Percentiles rank a stretch among this genome's conserved stretches.
Evolutionary conservation across 2,329 filamentous ascomycete species (phyloP).

Genomic region (Pseudocercospora crystallina): DNA sequence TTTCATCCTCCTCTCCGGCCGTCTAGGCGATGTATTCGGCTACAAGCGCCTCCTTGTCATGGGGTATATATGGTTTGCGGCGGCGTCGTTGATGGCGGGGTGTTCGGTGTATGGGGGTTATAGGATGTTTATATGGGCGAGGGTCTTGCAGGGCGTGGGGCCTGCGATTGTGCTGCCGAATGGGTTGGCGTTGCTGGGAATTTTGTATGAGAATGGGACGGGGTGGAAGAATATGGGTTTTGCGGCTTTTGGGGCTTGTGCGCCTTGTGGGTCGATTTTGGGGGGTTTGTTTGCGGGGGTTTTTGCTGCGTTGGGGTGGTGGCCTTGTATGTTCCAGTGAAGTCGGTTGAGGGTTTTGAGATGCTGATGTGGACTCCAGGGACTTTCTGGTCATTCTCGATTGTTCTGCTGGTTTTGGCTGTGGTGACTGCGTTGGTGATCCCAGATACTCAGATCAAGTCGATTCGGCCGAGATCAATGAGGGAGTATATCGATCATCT

Average conservation of each 20-base stretch:
- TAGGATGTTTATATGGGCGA: constrained; percentile 39
- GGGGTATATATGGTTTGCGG: constrained; percentile 51
- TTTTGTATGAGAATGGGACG: constrained; percentile 56
- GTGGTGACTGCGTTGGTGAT: constrained; percentile 41
- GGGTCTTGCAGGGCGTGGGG: constrained; percentile 53
- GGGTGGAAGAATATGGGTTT: constrained; percentile 65
- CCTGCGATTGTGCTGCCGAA: constrained; percentile 65
- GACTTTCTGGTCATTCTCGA: constrained; percentile 47
- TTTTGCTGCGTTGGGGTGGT: constrained; percentile 47
- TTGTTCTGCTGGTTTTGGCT: constrained; percentile 41
- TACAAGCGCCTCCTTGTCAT: constrained; percentile 51
- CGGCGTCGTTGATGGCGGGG: constrained; percentile 50
- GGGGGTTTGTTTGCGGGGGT: constrained; percentile 44
- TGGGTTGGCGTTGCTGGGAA: constrained; percentile 61
- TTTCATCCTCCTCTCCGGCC: constrained; percentile 46
- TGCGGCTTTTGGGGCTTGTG: constrained; percentile 50
- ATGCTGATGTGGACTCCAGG: no score
- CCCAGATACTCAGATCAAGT: constrained; percentile 28
- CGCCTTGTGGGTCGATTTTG: constrained; percentile 47
- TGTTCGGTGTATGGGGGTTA: constrained; percentile 42
- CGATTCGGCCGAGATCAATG: constrained; percentile 19
- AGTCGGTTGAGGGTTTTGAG: no score
- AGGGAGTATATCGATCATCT: constrained; percentile 43
- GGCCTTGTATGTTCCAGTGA: no score
- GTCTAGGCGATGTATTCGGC: constrained; percentile 49